A percentile compares a stretch with the other conserved stretches of the same genome.
Evolutionary conservation across 495 filamentous ascomycete genomes (phyloP).

Genomic region (Parathielavia hyrcaniae): DNA sequence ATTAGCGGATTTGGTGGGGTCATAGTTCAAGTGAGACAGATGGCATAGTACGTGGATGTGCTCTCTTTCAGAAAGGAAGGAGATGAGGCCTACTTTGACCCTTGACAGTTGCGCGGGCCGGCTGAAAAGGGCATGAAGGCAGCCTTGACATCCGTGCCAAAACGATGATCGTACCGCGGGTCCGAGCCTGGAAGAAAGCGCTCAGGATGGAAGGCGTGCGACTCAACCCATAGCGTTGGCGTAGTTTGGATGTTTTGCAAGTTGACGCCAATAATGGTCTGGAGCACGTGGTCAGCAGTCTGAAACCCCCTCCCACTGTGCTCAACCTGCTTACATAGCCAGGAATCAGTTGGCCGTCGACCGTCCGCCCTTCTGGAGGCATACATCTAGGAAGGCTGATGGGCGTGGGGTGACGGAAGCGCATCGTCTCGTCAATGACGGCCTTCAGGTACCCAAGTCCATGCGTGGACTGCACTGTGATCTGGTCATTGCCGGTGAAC

Average conservation of each 20-base stretch:
- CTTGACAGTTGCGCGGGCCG: conserved; percentile 34
- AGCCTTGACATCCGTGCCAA: conserved; percentile 29
- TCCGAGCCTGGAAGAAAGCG: conserved; percentile 64
- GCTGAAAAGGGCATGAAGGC: conserved; percentile 40
- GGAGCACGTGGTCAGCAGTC: background rate
- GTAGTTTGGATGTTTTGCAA: conserved; percentile 69
- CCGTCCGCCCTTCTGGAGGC: conserved; percentile 37
- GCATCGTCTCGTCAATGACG: conserved; percentile 47
- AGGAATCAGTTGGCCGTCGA: conserved; percentile 38
- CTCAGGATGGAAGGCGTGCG: conserved; percentile 67
- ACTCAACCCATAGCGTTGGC: conserved; percentile 56
- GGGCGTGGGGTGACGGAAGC: conserved; percentile 47
- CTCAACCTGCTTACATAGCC: conserved; percentile 27
- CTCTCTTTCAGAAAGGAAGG: no score
- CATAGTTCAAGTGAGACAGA: no score
- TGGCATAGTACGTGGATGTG: no score
- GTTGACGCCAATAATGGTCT: conserved; percentile 26
- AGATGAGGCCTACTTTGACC: conserved; percentile 43
- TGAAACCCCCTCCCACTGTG: no score
- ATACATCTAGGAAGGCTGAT: conserved; percentile 37
- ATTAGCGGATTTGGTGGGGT: no score
- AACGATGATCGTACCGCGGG: conserved; percentile 65
- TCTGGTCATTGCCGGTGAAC: conserved; percentile 40
- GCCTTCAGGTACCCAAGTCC: conserved; percentile 46
- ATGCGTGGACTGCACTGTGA: conserved; percentile 38